Conservation (phyloP, 768 basidiomycete genomes). For the Tubosaeta sp. region DNA sequence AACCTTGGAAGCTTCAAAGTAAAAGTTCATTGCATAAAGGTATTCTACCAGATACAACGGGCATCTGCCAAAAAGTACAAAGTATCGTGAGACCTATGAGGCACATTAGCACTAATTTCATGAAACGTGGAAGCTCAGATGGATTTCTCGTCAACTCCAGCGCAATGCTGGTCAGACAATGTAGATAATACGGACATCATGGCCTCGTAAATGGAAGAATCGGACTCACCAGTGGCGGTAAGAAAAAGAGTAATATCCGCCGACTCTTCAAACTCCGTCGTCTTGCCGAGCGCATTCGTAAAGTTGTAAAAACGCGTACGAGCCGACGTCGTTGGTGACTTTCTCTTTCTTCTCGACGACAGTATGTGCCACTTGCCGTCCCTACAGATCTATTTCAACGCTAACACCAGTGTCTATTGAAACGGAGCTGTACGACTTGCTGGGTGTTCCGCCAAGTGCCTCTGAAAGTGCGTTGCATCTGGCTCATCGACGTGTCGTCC, state of each 20-base stretch:
- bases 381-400: not conserved
- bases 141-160: constrained; percentile 47
- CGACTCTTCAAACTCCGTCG: constrained; percentile 30
- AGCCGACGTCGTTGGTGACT: not conserved
- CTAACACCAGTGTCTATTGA: constrained; percentile 58
- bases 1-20: constrained; percentile 82
- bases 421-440: constrained; percentile 81
- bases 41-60: constrained; percentile 27
- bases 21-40: constrained; percentile 77
- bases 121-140: constrained; percentile 21
- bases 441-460: constrained; percentile 69
- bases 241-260: not conserved
- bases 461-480: constrained; percentile 54
- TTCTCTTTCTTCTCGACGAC: constrained; percentile 9
- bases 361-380: constrained; percentile 24
- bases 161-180: constrained; percentile 70
- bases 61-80: constrained; percentile 19
- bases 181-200: constrained; percentile 84
- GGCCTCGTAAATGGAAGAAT: not conserved
- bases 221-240: constrained; percentile 17
- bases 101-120: constrained; percentile 27
- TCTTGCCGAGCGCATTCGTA: constrained; percentile 27
- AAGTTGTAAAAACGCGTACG: constrained; percentile 23
- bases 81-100: constrained; percentile 17
- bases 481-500: not conserved